These are phyloP conservation scores for Beta macrorhiza DNA, from an alignment of 179 eudicot species.

Conservation along the genomic window DNA sequence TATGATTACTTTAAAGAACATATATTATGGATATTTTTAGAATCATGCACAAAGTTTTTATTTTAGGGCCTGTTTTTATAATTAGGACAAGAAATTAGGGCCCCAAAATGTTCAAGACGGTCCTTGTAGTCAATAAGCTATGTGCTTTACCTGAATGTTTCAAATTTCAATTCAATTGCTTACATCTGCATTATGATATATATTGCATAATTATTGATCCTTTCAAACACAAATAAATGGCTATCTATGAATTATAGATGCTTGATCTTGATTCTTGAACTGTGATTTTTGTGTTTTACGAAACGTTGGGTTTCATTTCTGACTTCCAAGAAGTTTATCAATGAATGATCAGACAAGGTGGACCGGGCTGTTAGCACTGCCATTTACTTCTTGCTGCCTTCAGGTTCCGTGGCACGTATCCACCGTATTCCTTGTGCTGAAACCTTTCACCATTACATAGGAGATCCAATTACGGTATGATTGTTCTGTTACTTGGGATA, in stretches of 20 bases:
- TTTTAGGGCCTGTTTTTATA: too few species aligned
- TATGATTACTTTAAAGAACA: too few species aligned
- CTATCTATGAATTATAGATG: neutral
- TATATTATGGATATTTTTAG: too few species aligned
- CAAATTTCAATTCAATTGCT: too few species aligned
- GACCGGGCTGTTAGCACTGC: conserved; percentile 74
- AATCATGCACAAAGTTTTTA: too few species aligned
- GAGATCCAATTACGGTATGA: conserved; percentile 67
- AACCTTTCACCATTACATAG: conserved; percentile 72
- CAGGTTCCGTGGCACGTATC: conserved; percentile 66
- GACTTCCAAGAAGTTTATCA: neutral
- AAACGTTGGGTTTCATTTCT: neutral
- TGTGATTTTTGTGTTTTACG: conserved; percentile 3
- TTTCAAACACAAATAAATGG: neutral
- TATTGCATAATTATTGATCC: neutral
- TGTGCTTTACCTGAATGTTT: too few species aligned
- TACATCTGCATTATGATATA: neutral
- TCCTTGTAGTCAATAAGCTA: too few species aligned
- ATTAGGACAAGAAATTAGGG: too few species aligned
- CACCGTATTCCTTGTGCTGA: conserved; percentile 89
- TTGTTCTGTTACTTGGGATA: conserved; percentile 2
- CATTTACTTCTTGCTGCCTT: conserved; percentile 75
- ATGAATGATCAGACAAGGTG: conserved; percentile 61
- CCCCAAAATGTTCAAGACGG: too few species aligned
- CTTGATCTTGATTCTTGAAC: too few species aligned